These are phyloP conservation scores for Fusarium nodosum DNA, from an alignment of 2,329 filamentous ascomycete genomes.

Conservation along the genomic window DNA sequence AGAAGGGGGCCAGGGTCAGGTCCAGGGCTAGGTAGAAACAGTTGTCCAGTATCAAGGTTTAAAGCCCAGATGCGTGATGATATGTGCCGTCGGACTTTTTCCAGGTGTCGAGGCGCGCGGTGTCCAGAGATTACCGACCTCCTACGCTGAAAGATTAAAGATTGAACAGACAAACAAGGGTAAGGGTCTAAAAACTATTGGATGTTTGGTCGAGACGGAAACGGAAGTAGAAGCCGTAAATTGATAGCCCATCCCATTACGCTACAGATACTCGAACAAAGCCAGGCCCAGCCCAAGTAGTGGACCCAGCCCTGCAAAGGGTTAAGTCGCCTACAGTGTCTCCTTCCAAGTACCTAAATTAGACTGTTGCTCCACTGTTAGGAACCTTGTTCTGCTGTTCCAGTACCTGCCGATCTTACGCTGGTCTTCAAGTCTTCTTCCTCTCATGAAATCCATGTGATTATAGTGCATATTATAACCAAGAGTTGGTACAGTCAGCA, in stretches of 20 bases:
- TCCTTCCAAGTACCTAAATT: background rate
- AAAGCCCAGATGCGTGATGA: background rate
- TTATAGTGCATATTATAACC: background rate
- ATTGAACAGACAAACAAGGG: constrained; percentile 17
- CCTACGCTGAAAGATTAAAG: constrained; percentile 17
- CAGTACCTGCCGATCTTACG: constrained; percentile 5
- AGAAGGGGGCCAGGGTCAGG: background rate
- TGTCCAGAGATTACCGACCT: background rate
- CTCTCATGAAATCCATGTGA: background rate
- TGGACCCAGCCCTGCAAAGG: constrained; percentile 28
- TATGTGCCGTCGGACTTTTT: constrained; percentile 10
- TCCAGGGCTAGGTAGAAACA: background rate
- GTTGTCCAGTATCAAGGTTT: background rate
- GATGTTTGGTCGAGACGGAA: constrained; percentile 20
- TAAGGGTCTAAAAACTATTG: constrained; percentile 10
- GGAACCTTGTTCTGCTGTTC: background rate
- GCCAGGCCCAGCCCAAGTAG: constrained; percentile 30
- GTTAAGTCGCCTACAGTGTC: constrained; percentile 1
- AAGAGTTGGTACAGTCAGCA: background rate
- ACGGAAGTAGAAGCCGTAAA: constrained; percentile 36
- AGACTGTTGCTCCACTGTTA: background rate
- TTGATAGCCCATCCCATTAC: constrained; percentile 6
- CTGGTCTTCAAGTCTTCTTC: background rate
- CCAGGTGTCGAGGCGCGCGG: background rate
- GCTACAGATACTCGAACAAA: constrained; percentile 31